Evolutionary conservation across 1,284 basidiomycete genomes (phyloP), one percentile per base, ranked within the genome.

Genomic region (Rhizoctonia solani): DNA sequence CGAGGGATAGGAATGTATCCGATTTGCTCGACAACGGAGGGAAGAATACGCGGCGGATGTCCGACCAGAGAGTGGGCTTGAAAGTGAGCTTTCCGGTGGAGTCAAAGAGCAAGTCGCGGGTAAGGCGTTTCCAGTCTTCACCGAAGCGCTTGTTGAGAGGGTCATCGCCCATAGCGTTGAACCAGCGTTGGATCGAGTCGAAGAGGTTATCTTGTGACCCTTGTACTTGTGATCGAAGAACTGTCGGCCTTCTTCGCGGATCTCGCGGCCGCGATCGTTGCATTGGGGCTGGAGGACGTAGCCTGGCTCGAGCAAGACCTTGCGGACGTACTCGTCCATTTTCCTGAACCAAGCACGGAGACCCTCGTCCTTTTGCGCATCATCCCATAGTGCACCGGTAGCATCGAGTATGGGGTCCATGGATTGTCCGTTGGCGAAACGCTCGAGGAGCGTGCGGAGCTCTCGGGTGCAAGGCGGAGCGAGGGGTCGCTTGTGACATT

Each of bases 1-100:
- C 92, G 87, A 0, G 92, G 94, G 71, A 97, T 94, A 25, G 95
- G 95, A 66, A 98, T 79, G 76, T 94, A 93, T 23, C 93, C 93
- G 70, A 93, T 81, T 85, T 89, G 39, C 58, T 88, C 82, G 75
- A 95, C 86, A 61, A 97, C 76, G 21, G 84, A 79, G 21, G 95
- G 95, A 0, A 97, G 75, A 72, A 98, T 92, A 70, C 87, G 56
- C 83, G 82, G 47, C 93, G 81, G 53, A 98, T 86, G 77, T 86
- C 95, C 69, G 85, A 83, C 95, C 95, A 97, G 13, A 98, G 80
- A 47, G 78, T 74, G 4, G 88, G 85, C 83, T 99, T 98, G 85
- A 94, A 97, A 74, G 87, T 87, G 61, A 96, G 80, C 72, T 85
- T 86, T n/a, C 93, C 93, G 70, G 95, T 88, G 63, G 78, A 79